Percentiles rank a stretch among this genome's conserved stretches.
Evolutionary conservation across 2,329 filamentous ascomycete species (phyloP).

Genomic region (Diaporthe amygdali): DNA sequence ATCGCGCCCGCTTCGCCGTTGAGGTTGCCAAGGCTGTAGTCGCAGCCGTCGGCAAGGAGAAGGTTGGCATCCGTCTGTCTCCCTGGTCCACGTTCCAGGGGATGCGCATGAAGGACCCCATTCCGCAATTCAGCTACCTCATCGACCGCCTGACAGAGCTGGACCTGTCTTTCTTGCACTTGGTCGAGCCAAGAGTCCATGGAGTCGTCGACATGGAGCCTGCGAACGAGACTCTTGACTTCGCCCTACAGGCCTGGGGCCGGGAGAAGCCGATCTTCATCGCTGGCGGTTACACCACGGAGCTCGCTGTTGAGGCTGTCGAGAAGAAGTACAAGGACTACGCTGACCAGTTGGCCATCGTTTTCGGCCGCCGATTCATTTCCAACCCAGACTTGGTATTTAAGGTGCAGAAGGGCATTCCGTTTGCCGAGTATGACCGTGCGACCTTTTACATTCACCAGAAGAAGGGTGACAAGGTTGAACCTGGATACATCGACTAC

Average conservation of each 20-base stretch:
- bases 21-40: constrained; percentile 51
- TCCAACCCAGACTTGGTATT: constrained; percentile 41
- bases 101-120: constrained; percentile 64
- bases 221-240: constrained; percentile 25
- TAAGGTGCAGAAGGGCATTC: constrained; percentile 33
- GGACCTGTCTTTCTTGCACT: constrained; percentile 61
- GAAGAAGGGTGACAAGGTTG: constrained; percentile 25
- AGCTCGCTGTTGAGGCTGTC: constrained; percentile 29
- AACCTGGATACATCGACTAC: constrained; percentile 31
- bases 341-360: constrained; percentile 24
- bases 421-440: constrained; percentile 34
- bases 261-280: constrained; percentile 37
- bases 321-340: constrained; percentile 27
- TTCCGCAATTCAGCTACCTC: constrained; percentile 63
- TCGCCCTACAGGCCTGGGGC: constrained; percentile 38
- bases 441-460: constrained; percentile 34
- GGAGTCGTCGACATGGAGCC: constrained; percentile 20
- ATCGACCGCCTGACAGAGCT: constrained; percentile 55
- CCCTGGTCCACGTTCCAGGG: constrained; percentile 64
- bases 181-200: constrained; percentile 60
- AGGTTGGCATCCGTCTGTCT: constrained; percentile 58
- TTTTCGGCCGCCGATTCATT: constrained; percentile 41
- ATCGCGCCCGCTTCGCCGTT: constrained; percentile 55
- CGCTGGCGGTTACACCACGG: constrained; percentile 36
- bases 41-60: constrained; percentile 52